phyloP scores from a whole-genome alignment of 371 early-diverging fungal species.

The Haplosporangium sp. region DNA sequence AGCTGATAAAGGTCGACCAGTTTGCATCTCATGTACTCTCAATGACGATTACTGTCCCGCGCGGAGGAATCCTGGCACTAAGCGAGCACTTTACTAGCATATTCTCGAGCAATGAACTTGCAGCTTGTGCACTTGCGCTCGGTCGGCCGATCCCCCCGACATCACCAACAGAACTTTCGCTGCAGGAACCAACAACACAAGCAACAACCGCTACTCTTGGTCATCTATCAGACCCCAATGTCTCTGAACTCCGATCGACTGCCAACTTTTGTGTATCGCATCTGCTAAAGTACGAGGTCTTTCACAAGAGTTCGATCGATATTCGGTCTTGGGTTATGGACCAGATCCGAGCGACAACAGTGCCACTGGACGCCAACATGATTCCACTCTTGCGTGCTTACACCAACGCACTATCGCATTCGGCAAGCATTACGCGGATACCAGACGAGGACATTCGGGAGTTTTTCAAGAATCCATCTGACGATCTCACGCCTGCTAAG shows the following conservation, averaged over 20 bases:
- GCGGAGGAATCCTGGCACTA: constrained; percentile 38
- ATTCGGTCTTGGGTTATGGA: constrained; percentile 46
- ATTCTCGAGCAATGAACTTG: constrained; percentile 34
- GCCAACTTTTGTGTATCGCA: constrained; percentile 43
- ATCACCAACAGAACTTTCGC: neutral
- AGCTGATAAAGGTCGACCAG: constrained; percentile 43
- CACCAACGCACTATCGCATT: constrained; percentile 35
- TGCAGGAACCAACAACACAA: neutral
- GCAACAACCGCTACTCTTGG: neutral
- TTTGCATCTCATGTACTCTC: constrained; percentile 46
- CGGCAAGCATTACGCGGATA: constrained; percentile 41
- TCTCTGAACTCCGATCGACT: constrained; percentile 33
- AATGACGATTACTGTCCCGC: constrained; percentile 43
- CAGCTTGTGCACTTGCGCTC: constrained; percentile 33
- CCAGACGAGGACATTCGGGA: constrained; percentile 37
- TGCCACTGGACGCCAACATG: constrained; percentile 49
- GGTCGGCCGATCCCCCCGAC: constrained; percentile 9
- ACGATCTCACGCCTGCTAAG: constrained; percentile 49
- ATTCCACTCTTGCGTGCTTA: constrained; percentile 48
- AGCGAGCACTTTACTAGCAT: constrained; percentile 18
- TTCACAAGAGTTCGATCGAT: constrained; percentile 42
- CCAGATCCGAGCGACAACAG: constrained; percentile 35
- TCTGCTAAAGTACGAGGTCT: constrained; percentile 36
- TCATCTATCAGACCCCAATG: neutral
- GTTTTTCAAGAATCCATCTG: constrained; percentile 25